Conservation (phyloP, 495 filamentous ascomycete species). For the Neurospora sp. region DNA sequence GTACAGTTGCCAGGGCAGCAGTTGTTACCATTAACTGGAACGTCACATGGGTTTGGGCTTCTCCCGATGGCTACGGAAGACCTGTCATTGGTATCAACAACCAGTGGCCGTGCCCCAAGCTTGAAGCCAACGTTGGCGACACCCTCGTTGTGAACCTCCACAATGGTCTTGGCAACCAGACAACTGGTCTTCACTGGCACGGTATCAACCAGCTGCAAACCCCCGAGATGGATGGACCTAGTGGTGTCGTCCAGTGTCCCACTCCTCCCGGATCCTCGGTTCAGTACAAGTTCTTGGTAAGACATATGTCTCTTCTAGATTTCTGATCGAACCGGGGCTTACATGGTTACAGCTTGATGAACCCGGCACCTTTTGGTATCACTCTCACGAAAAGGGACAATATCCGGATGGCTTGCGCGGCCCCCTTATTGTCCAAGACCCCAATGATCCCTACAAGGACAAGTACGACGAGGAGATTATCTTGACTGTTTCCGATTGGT, state of each 20-base stretch:
- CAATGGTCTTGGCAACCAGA: conserved; percentile 65
- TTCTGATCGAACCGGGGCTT: not conserved
- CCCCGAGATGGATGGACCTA: conserved; percentile 65
- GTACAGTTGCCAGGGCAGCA: conserved; percentile 14
- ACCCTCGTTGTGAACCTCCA: conserved; percentile 56
- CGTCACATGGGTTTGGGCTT: conserved; percentile 59
- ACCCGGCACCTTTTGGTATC: conserved; percentile 72
- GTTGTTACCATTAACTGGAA: conserved; percentile 45
- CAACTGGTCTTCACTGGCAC: conserved; percentile 71
- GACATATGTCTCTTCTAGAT: conserved; percentile 18
- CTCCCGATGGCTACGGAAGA: conserved; percentile 57
- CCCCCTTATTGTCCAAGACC: conserved; percentile 62
- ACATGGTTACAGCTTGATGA: conserved; percentile 40
- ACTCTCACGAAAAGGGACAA: conserved; percentile 62
- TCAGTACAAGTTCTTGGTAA: conserved; percentile 57
- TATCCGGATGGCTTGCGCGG: conserved; percentile 73
- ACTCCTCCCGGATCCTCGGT: conserved; percentile 51
- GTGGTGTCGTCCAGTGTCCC: conserved; percentile 59
- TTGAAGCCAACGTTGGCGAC: conserved; percentile 64
- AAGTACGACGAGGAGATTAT: conserved; percentile 59
- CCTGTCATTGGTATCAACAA: conserved; percentile 72
- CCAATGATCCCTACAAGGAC: conserved; percentile 47
- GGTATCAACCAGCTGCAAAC: conserved; percentile 65
- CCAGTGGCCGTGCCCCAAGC: conserved; percentile 59
- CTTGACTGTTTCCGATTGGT: conserved; percentile 51